Percentiles rank a stretch among this genome's conserved stretches.
phyloP scores from a whole-genome alignment of 352 stramenopile genomes.

The Phytopythium boreale region DNA sequence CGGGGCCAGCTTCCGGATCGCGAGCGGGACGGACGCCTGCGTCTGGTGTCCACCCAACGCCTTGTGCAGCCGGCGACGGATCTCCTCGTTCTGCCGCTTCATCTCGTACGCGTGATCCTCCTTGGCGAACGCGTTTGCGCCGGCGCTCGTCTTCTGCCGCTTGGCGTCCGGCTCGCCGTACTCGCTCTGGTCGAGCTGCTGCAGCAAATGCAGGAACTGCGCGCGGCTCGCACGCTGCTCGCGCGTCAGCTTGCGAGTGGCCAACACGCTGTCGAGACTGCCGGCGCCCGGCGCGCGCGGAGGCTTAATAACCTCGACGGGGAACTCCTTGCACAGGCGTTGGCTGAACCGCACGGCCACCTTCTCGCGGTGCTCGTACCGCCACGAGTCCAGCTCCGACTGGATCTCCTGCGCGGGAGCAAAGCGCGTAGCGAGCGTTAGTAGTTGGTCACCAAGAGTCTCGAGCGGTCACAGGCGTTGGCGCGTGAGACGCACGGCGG shows the following conservation, averaged over 20 bases:
- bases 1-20: neutral
- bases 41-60: constrained; percentile 16
- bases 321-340: constrained; percentile 35
- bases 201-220: constrained; percentile 32
- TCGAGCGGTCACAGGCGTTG: neutral
- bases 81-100: constrained; percentile 29
- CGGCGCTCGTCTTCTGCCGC: constrained; percentile 23
- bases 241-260: constrained; percentile 8
- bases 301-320: constrained; percentile 34
- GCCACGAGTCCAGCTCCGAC: constrained; percentile 36
- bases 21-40: neutral
- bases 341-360: constrained; percentile 53
- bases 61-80: constrained; percentile 32
- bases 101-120: constrained; percentile 32
- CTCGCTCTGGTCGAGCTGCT: constrained; percentile 40
- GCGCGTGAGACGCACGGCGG: neutral
- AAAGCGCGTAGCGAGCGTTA: neutral
- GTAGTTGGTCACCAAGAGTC: no score
- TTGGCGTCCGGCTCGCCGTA: constrained; percentile 34
- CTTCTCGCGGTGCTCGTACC: constrained; percentile 41
- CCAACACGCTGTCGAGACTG: constrained; percentile 2
- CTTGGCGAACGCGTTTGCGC: constrained; percentile 14
- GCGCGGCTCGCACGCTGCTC: constrained; percentile 31
- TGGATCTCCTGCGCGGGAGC: constrained; percentile 33
- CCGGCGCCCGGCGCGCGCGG: constrained; percentile 1